These are phyloP conservation scores for Opeltia flavorubescens DNA, from an alignment of 495 filamentous ascomycete genomes.

Conservation along the genomic window DNA sequence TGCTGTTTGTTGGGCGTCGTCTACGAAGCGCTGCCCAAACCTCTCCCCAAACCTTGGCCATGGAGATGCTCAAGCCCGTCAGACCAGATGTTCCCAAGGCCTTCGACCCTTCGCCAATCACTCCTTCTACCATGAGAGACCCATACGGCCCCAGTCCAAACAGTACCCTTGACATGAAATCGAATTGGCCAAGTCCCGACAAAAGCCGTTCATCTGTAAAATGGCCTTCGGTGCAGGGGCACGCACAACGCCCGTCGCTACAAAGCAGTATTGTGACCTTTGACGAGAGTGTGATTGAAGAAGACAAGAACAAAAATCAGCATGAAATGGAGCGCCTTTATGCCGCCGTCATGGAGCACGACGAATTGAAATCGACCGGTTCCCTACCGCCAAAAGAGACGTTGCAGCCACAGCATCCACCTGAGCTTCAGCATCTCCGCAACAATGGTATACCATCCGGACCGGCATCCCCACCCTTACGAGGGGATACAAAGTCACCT, in stretches of 20 bases:
- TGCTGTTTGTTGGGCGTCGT: slow-evolving; percentile 50
- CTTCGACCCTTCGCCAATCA: slow-evolving; percentile 18
- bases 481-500: slow-evolving; percentile 20
- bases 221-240: slow-evolving; percentile 29
- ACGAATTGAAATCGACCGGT: slow-evolving; percentile 47
- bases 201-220: slow-evolving; percentile 22
- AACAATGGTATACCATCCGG: slow-evolving; percentile 7
- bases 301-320: slow-evolving; percentile 57
- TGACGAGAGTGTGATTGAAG: slow-evolving; percentile 59
- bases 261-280: slow-evolving; percentile 45
- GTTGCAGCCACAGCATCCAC: slow-evolving; percentile 10
- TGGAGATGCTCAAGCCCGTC: slow-evolving; percentile 47
- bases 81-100: slow-evolving; percentile 14
- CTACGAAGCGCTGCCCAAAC: slow-evolving; percentile 39
- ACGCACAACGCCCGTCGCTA: slow-evolving; percentile 25
- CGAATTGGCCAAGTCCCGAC: slow-evolving; percentile 27
- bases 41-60: slow-evolving; percentile 37
- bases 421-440: slow-evolving; percentile 19
- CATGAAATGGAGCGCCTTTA: slow-evolving; percentile 81
- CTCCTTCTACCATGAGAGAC: slow-evolving; percentile 15
- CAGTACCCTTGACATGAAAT: slow-evolving; percentile 19
- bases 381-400: slow-evolving; percentile 10
- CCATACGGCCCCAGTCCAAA: slow-evolving; percentile 34
- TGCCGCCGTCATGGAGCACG: slow-evolving; percentile 79
- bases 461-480: slow-evolving; percentile 8